phyloP scores from a whole-genome alignment of 192 early-diverging fungal species.

The Allomyces macrogynus region DNA sequence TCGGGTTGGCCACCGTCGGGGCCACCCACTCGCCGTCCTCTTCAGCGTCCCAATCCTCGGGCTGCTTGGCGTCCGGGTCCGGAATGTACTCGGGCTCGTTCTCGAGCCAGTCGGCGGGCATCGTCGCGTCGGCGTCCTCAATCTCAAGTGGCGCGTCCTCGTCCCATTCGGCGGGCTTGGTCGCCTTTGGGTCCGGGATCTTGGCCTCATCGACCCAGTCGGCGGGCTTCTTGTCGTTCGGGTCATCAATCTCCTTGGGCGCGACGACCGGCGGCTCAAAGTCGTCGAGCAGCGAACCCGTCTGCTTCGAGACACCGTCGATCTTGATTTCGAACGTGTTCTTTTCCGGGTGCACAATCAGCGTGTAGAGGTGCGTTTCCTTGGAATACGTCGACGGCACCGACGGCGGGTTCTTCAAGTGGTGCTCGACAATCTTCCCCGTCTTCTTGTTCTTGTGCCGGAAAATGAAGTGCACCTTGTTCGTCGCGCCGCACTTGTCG shows the following conservation, averaged over 20 bases:
- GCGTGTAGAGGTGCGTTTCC: constrained; percentile 56
- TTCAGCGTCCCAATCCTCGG: constrained; percentile 79
- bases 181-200: constrained; percentile 62
- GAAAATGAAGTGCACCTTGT: constrained; percentile 86
- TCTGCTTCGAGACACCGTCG: constrained; percentile 38
- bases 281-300: constrained; percentile 53
- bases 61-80: constrained; percentile 62
- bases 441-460: constrained; percentile 71
- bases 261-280: constrained; percentile 76
- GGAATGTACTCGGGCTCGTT: constrained; percentile 51
- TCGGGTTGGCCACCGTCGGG: constrained; percentile 59
- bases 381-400: constrained; percentile 34
- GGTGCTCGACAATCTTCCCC: constrained; percentile 67
- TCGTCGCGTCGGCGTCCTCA: constrained; percentile 51
- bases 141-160: constrained; percentile 69
- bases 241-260: constrained; percentile 55
- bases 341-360: constrained; percentile 53
- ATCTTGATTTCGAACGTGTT: constrained; percentile 33
- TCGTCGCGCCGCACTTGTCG: constrained; percentile 78
- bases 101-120: constrained; percentile 70
- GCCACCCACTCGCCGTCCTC: constrained; percentile 85
- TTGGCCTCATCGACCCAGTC: constrained; percentile 76
- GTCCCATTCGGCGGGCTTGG: constrained; percentile 65
- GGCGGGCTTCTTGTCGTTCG: constrained; percentile 62
- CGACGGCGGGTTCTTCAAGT: constrained; percentile 46